phyloP scores from a whole-genome alignment of 2,329 filamentous ascomycete genomes.

The Huntiella abstrusa region DNA sequence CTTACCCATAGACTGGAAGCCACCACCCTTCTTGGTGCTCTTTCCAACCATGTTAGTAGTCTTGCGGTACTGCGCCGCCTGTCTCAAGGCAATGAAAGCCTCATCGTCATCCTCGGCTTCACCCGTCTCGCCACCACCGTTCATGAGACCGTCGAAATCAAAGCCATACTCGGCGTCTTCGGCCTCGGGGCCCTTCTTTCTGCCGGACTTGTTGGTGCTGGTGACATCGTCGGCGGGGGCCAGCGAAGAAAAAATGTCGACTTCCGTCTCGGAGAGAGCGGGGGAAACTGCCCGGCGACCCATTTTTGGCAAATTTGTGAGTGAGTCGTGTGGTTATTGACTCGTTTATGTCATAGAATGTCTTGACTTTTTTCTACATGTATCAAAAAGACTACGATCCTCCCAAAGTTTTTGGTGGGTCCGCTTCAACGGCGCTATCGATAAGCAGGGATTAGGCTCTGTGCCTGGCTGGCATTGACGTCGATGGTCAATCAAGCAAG shows the following conservation, averaged over 20 bases:
- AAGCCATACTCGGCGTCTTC: slow-evolving; percentile 26
- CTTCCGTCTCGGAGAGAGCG: slow-evolving; percentile 69
- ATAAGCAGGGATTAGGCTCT: too few relatives aligned
- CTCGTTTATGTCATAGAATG: too few relatives aligned
- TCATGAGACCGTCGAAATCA: slow-evolving; percentile 42
- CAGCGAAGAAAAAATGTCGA: slow-evolving; percentile 70
- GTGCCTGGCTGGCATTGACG: too few relatives aligned
- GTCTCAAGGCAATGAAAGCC: slow-evolving; percentile 75
- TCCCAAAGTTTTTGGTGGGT: too few relatives aligned
- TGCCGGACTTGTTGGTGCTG: slow-evolving; percentile 23
- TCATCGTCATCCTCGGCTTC: slow-evolving; percentile 50
- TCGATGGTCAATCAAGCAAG: too few relatives aligned
- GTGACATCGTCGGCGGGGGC: slow-evolving; percentile 42
- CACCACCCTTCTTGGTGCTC: slow-evolving; percentile 83
- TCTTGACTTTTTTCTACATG: too few relatives aligned
- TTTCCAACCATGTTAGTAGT: slow-evolving; percentile 63
- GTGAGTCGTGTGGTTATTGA: too few relatives aligned
- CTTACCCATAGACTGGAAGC: slow-evolving; percentile 84
- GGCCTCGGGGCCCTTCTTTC: slow-evolving; percentile 9
- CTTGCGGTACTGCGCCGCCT: slow-evolving; percentile 78
- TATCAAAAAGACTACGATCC: too few relatives aligned
- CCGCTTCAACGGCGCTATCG: too few relatives aligned
- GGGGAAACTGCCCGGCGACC: slow-evolving; percentile 58
- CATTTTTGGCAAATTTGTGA: slow-evolving; percentile 29
- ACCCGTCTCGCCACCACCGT: slow-evolving; percentile 24